Percentiles rank a stretch among this genome's conserved stretches.
Evolutionary conservation across 331 rosid species (phyloP).

Genomic region (Stylosanthes scabra): DNA sequence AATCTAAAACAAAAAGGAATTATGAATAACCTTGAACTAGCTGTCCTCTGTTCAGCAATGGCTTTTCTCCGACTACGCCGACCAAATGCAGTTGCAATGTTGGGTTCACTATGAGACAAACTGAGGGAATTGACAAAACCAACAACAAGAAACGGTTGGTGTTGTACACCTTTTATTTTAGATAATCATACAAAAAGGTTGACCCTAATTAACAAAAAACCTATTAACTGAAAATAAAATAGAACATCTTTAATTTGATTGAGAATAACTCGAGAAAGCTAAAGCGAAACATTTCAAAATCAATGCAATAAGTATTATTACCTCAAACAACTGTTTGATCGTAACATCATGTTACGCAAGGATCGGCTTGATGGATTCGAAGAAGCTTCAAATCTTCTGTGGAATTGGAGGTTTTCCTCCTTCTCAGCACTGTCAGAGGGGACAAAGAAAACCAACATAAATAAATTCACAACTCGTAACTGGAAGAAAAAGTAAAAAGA

Average conservation of each 20-base stretch:
- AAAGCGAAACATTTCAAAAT: constrained; percentile 23
- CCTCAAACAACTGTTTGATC: constrained; percentile 72
- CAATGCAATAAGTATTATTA: constrained; percentile 43
- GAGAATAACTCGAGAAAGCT: constrained; percentile 30
- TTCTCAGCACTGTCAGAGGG: constrained; percentile 67
- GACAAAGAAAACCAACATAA: constrained; percentile 36
- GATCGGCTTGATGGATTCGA: constrained; percentile 73
- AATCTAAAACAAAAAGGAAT: constrained; percentile 38
- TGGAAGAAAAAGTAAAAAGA: constrained; percentile 32
- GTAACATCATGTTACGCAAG: constrained; percentile 80
- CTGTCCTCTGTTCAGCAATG: constrained; percentile 98
- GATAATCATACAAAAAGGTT: constrained; percentile 26
- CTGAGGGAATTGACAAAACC: constrained; percentile 69
- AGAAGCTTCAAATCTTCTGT: constrained; percentile 64
- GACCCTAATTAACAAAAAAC: constrained; percentile 31
- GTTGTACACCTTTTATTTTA: constrained; percentile 39
- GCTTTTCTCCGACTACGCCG: constrained; percentile 97
- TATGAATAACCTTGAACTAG: constrained; percentile 92
- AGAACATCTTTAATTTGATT: constrained; percentile 17
- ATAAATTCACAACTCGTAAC: constrained; percentile 34
- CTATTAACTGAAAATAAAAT: not conserved
- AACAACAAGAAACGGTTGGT: constrained; percentile 53
- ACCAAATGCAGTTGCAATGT: constrained; percentile 93
- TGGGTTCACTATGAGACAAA: constrained; percentile 99
- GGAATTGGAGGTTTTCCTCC: constrained; percentile 82